Evolutionary conservation across 192 early-diverging fungal genomes (phyloP).

Genomic region (Lunasporangiospora selenospora): DNA sequence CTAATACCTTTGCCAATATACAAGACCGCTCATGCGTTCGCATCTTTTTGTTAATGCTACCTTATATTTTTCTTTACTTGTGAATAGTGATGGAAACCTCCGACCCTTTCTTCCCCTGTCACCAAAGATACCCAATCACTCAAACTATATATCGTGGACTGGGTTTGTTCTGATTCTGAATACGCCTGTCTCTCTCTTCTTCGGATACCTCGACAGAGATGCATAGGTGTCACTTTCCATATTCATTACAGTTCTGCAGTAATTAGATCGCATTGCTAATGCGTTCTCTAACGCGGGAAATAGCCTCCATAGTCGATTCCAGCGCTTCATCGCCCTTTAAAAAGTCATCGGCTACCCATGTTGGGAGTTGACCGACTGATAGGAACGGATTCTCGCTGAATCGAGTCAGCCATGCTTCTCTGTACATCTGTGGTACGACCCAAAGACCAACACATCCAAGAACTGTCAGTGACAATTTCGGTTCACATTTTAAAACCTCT

Average conservation of each 20-base stretch:
- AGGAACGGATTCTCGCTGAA: slow-evolving; percentile 43
- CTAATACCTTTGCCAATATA: too few relatives aligned
- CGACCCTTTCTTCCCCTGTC: too few relatives aligned
- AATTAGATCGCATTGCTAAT: too few relatives aligned
- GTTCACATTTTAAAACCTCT: not conserved
- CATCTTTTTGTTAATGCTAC: too few relatives aligned
- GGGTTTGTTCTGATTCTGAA: too few relatives aligned
- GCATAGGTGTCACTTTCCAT: too few relatives aligned
- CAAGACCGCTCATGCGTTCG: too few relatives aligned
- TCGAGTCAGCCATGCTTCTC: slow-evolving; percentile 19
- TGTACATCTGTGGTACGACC: slow-evolving; percentile 19
- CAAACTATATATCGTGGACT: too few relatives aligned
- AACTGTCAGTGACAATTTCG: not conserved
- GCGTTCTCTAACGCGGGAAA: slow-evolving; percentile 4
- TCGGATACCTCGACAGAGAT: too few relatives aligned
- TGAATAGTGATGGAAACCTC: too few relatives aligned
- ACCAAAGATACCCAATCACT: too few relatives aligned
- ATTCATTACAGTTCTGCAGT: slow-evolving; percentile 5
- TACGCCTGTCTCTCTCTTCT: not conserved
- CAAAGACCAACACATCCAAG: not conserved
- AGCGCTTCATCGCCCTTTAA: slow-evolving; percentile 16
- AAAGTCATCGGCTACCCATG: slow-evolving; percentile 34
- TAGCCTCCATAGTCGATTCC: slow-evolving; percentile 13
- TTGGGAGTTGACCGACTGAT: slow-evolving; percentile 17
- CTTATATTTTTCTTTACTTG: too few relatives aligned